A percentile compares a stretch with the other conserved stretches of the same genome.
Evolutionary conservation across 2,329 filamentous ascomycete species (phyloP).

Genomic region (Onygenales sp.): DNA sequence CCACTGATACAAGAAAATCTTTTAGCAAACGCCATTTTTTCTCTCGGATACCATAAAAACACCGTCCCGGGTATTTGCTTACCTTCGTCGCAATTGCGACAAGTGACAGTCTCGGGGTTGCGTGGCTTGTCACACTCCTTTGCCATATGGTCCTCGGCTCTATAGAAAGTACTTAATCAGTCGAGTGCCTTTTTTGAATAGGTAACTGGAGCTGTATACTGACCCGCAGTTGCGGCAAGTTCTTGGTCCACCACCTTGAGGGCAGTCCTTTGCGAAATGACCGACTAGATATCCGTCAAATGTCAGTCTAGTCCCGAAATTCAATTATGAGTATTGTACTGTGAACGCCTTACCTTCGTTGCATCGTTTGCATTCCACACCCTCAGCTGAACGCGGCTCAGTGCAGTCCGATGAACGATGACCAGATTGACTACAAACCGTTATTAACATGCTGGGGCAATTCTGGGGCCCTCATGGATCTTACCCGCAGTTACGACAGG

Average conservation of each 20-base stretch:
- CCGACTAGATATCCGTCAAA: slow-evolving; percentile 21
- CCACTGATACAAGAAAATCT: slow-evolving; percentile 17
- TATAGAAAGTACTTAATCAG: slow-evolving; percentile 18
- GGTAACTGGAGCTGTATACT: slow-evolving; percentile 7
- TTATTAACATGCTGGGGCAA: slow-evolving; percentile 11
- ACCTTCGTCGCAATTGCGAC: slow-evolving; percentile 38
- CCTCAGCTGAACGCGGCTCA: slow-evolving; percentile 33
- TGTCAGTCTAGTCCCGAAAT: slow-evolving; percentile 8
- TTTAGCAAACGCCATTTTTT: not conserved
- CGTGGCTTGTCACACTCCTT: slow-evolving; percentile 35
- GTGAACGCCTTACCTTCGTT: slow-evolving; percentile 23
- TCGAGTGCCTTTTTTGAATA: not conserved
- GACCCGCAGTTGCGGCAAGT: slow-evolving; percentile 39
- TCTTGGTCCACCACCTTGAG: slow-evolving; percentile 23
- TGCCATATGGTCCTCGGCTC: slow-evolving; percentile 32
- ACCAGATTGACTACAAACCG: slow-evolving; percentile 25
- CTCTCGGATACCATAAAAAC: not conserved
- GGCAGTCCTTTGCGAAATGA: slow-evolving; percentile 39
- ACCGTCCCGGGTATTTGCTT: slow-evolving; percentile 6
- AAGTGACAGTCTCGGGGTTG: slow-evolving; percentile 30
- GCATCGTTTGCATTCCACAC: slow-evolving; percentile 37
- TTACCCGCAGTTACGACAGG: slow-evolving; percentile 47
- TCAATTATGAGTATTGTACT: not conserved
- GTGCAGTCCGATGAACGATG: slow-evolving; percentile 42
- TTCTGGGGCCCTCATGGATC: slow-evolving; percentile 3